These are phyloP conservation scores for Leucocoprinus birnbaumii DNA, from an alignment of 768 basidiomycete species.

Conservation along the genomic window DNA sequence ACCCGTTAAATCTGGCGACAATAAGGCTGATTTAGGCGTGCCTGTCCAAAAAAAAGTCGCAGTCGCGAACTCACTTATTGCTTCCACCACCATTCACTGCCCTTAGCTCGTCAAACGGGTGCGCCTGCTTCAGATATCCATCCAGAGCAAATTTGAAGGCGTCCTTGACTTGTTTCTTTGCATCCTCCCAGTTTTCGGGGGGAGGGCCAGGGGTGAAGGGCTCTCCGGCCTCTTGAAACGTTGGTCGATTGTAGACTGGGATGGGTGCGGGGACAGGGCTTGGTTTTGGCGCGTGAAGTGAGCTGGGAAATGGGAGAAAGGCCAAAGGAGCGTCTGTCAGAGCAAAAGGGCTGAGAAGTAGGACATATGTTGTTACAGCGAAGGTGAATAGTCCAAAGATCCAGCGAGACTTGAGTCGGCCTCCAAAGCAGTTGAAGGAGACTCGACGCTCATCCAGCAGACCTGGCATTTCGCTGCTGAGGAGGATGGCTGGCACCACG, in stretches of 20 bases:
- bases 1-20: slow-evolving; percentile 33
- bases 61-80: slow-evolving; percentile 42
- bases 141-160: slow-evolving; percentile 56
- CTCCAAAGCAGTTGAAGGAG: slow-evolving; percentile 1
- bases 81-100: slow-evolving; percentile 39
- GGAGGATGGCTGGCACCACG: too few species aligned
- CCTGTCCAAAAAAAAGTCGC: neutral
- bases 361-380: neutral
- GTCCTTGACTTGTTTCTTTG: slow-evolving; percentile 45
- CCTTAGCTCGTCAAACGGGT: slow-evolving; percentile 50
- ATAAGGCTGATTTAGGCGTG: neutral
- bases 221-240: neutral
- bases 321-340: neutral
- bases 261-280: neutral
- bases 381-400: neutral
- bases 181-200: slow-evolving; percentile 29
- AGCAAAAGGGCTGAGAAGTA: neutral
- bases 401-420: slow-evolving; percentile 1
- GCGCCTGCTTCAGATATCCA: slow-evolving; percentile 49
- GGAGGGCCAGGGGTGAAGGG: slow-evolving; percentile 10
- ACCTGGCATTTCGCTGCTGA: neutral
- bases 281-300: neutral
- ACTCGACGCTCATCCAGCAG: neutral
- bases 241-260: neutral
- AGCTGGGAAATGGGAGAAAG: neutral